These are phyloP conservation scores for Myriosclerotinia duriaeana DNA, from an alignment of 2,329 filamentous ascomycete genomes.

Conservation along the genomic window DNA sequence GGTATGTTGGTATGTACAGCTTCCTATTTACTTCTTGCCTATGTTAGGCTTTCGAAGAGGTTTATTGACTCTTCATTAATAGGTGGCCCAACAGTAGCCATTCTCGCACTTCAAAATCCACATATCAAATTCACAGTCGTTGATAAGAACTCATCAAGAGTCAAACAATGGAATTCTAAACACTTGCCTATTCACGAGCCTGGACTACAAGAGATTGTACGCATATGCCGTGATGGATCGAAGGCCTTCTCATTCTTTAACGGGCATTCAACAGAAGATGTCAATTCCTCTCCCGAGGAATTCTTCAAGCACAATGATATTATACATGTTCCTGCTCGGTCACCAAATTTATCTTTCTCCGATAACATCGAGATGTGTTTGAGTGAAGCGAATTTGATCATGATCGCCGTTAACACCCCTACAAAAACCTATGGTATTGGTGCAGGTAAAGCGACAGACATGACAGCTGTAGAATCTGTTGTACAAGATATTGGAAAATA, in stretches of 20 bases:
- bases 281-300: slow-evolving; percentile 40
- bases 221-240: slow-evolving; percentile 60
- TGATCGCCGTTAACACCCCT: slow-evolving; percentile 77
- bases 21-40: not conserved
- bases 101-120: slow-evolving; percentile 73
- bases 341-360: slow-evolving; percentile 72
- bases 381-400: slow-evolving; percentile 67
- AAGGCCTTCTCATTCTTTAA: slow-evolving; percentile 47
- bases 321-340: slow-evolving; percentile 46
- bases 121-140: slow-evolving; percentile 71
- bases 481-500: slow-evolving; percentile 65
- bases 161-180: slow-evolving; percentile 70
- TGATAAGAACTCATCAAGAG: slow-evolving; percentile 64
- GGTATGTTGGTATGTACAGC: slow-evolving; percentile 66
- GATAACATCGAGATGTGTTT: slow-evolving; percentile 63
- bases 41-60: not conserved
- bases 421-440: slow-evolving; percentile 71
- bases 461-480: slow-evolving; percentile 70
- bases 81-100: slow-evolving; percentile 72
- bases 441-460: slow-evolving; percentile 69
- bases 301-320: slow-evolving; percentile 35
- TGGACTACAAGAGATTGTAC: slow-evolving; percentile 66
- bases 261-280: slow-evolving; percentile 39
- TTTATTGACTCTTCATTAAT: not conserved
- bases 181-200: slow-evolving; percentile 76